Conservation (phyloP, 768 basidiomycete species). For the Omphalotus guepiniiformis region DNA sequence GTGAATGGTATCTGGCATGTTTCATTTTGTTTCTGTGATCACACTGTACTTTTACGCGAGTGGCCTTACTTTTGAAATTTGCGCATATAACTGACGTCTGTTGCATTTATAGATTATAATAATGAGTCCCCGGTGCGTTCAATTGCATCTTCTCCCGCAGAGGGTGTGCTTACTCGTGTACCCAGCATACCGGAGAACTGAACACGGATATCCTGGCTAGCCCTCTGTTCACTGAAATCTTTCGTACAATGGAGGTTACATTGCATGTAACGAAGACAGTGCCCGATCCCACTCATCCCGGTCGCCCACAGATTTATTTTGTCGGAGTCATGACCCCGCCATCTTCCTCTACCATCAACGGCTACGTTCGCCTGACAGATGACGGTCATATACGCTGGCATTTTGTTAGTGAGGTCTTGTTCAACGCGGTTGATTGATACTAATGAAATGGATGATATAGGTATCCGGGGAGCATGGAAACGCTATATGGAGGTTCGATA, state of each 20-base stretch:
- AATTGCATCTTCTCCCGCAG: not conserved
- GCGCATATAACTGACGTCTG: not conserved
- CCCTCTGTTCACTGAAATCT: slow-evolving; percentile 47
- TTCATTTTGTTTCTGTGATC: slow-evolving; percentile 67
- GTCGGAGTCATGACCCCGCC: slow-evolving; percentile 45
- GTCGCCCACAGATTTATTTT: slow-evolving; percentile 50
- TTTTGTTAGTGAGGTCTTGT: slow-evolving; percentile 46
- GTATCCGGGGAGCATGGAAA: slow-evolving; percentile 47
- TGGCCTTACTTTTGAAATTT: slow-evolving; percentile 14
- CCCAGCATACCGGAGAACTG: slow-evolving; percentile 27
- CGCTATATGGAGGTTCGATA: slow-evolving; percentile 53
- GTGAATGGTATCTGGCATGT: slow-evolving; percentile 57
- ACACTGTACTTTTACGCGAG: slow-evolving; percentile 61
- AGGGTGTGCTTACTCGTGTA: slow-evolving; percentile 13
- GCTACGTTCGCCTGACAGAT: slow-evolving; percentile 50
- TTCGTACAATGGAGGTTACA: slow-evolving; percentile 43
- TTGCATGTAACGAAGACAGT: slow-evolving; percentile 38
- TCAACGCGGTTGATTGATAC: not conserved
- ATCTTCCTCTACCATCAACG: slow-evolving; percentile 42
- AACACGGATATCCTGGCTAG: slow-evolving; percentile 48
- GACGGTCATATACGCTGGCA: slow-evolving; percentile 61
- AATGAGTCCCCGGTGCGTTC: too few species aligned
- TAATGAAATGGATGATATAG: slow-evolving; percentile 20
- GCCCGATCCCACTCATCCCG: slow-evolving; percentile 44
- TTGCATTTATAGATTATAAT: too few species aligned